Base-by-base conservation (phyloP, 2,329 filamentous ascomycete species). In the Aspergillus alliaceus region DNA sequence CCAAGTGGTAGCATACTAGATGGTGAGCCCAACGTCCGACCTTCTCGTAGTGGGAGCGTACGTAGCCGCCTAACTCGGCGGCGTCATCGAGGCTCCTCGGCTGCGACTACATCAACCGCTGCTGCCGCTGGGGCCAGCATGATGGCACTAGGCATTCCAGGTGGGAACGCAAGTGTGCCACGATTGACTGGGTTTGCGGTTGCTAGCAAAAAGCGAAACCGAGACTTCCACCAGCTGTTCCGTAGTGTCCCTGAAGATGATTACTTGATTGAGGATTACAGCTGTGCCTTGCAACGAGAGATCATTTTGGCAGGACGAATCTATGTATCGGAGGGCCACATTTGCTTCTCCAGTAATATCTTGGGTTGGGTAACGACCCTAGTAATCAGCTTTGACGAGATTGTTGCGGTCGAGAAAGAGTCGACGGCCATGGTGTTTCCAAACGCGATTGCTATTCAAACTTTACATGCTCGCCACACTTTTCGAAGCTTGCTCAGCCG, bases 321-420 rank as follows among this genome's bases (percentile, higher is more conserved):
- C 14, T 99, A 99, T 69, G 91, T 99, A 40, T 98, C 95, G 0
- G 95, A 99, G 77, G 93, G 93, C 11, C 93, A 99, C 71, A 86
- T 99, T 47, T 99, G 95, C 79, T 99, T 99, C 76, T 97, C 93
- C 69, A 98, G 95, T 80, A 99, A 99, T 72, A 99, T 99, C 64
- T 85, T 99, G 47, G 95, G 95, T 53, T 99, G 95, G 95, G 90
- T 96, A 22, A 99, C 95, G 0, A 99, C 95, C 1, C 80, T 99
- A 40, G 93, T 99, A 52, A 96, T 99, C 79, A 96, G 92, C 73
- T 99, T 99, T 72, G 95, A 99, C 70, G 95, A 99, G 74, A 91
- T 99, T 57, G 91, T 98, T 20, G 92, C 93, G 1, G 90, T 99
- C 7, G 95, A 99, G 76, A 98, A 98, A 79, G 90, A 96, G 73